Evolutionary conservation across 495 filamentous ascomycete species (phyloP).

Genomic region (Xylaria intraflava): DNA sequence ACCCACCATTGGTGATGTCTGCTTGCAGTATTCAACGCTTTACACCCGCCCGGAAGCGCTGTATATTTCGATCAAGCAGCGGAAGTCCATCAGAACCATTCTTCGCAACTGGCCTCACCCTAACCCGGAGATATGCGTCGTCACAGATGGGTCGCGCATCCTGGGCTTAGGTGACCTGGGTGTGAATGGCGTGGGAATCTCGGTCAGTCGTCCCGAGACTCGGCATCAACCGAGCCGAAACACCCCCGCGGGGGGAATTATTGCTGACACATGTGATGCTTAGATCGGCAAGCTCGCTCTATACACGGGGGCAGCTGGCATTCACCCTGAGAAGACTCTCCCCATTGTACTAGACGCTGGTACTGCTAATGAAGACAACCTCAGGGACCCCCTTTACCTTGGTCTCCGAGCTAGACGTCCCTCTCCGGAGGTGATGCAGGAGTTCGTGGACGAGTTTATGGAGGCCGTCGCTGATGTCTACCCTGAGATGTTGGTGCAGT

Average conservation of each 20-base stretch:
- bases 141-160: slow-evolving; percentile 95
- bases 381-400: slow-evolving; percentile 90
- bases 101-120: slow-evolving; percentile 84
- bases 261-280: slow-evolving; percentile 13
- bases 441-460: slow-evolving; percentile 98
- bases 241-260: background rate
- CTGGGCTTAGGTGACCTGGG: slow-evolving; percentile 93
- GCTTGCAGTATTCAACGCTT: slow-evolving; percentile 88
- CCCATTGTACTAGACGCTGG: slow-evolving; percentile 89
- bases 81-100: slow-evolving; percentile 73
- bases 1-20: slow-evolving; percentile 94
- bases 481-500: slow-evolving; percentile 93
- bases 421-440: slow-evolving; percentile 71
- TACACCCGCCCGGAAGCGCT: slow-evolving; percentile 93
- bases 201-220: slow-evolving; percentile 52
- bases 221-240: slow-evolving; percentile 7
- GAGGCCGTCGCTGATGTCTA: slow-evolving; percentile 77
- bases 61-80: slow-evolving; percentile 88
- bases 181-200: slow-evolving; percentile 96
- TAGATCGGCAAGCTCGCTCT: slow-evolving; percentile 80
- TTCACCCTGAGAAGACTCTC: slow-evolving; percentile 84
- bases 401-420: slow-evolving; percentile 80
- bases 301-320: slow-evolving; percentile 94
- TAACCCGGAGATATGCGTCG: slow-evolving; percentile 89
- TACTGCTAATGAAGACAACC: slow-evolving; percentile 80